Base-by-base conservation (phyloP, 495 filamentous ascomycete species). In the Chaetomium cochliodes region DNA sequence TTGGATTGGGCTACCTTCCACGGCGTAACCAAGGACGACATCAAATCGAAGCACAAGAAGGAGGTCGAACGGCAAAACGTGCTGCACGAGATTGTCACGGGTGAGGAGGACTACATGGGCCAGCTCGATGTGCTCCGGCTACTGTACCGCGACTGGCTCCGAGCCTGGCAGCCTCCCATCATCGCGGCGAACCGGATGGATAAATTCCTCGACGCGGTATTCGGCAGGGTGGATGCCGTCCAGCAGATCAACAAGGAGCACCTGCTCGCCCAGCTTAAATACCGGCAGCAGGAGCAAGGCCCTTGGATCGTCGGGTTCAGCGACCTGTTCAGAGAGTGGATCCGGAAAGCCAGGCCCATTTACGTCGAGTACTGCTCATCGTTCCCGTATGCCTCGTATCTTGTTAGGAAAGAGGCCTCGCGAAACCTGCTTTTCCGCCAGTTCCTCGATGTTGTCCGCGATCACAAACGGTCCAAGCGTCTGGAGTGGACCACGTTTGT, bases 241-340 rank as follows among this genome's bases (percentile, higher is more conserved):
- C 92, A 96, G 67, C 87, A 88, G 64, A 93, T 92, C 69, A 97
- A 97, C 69, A 93, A 96, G 70, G 93, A 97, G 60, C 87, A 92
- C 76, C 83, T 99, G n/a, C 79, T 99, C 16, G 88, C 96, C 2
- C 94, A 98, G 74, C 82, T 99, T 68, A 98, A 98, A 67, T 99
- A 97, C 72, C 88, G 96, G 37, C 94, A 99, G 74, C 90, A 93
- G 68, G 94, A 98, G 71, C 93, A 99, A 74, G 94, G 96, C 0
- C 94, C 94, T 0, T 98, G 92, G 83, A 88, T 99, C 64, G 82
- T 85, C 51, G 94, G 96, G 11, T 97, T 97, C 75, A 96, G 92
- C 71, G 94, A 98, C 68, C 92, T 99, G 60, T 99, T 99, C 79
- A 83, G 94, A 63, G 96, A 99, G 76, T 99, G 94, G 94, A 96